phyloP scores from a whole-genome alignment of 495 filamentous ascomycete species.

The Astrocystis sublimbata region DNA sequence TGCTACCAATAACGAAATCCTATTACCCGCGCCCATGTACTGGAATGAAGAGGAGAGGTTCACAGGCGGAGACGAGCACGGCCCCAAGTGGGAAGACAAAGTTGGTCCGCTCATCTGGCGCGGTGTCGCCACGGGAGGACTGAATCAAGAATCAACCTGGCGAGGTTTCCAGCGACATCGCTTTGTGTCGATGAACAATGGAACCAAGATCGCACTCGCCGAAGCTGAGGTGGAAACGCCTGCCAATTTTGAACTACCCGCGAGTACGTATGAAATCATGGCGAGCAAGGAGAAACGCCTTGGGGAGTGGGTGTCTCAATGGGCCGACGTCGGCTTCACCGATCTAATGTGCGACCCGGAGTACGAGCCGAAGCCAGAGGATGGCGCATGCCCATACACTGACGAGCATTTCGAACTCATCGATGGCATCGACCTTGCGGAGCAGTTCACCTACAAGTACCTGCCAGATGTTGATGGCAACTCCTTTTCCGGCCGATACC shows the following conservation, averaged over 20 bases:
- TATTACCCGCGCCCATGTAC: constrained; percentile 73
- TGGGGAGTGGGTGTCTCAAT: constrained; percentile 42
- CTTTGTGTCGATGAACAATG: constrained; percentile 66
- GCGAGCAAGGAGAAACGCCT: constrained; percentile 37
- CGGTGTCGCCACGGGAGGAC: constrained; percentile 66
- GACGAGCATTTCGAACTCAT: constrained; percentile 44
- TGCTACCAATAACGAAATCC: constrained; percentile 72
- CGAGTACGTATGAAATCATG: constrained; percentile 35
- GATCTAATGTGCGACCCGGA: constrained; percentile 45
- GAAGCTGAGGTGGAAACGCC: constrained; percentile 37
- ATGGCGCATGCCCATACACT: constrained; percentile 53
- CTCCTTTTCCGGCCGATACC: constrained; percentile 70
- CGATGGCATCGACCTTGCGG: constrained; percentile 42
- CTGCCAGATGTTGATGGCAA: constrained; percentile 74
- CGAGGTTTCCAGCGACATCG: constrained; percentile 67
- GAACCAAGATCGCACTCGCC: constrained; percentile 51
- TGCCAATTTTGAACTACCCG: constrained; percentile 44
- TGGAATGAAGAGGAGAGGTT: constrained; percentile 72
- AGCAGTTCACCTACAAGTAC: constrained; percentile 63
- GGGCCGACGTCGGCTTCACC: constrained; percentile 51
- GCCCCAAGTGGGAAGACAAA: constrained; percentile 59
- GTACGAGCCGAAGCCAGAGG: constrained; percentile 28
- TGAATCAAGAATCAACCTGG: constrained; percentile 61
- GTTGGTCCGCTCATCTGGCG: constrained; percentile 61
- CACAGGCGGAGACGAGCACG: constrained; percentile 53